Conservation (phyloP, 176 grass and related monocot species). For the Zizania latifolia region DNA sequence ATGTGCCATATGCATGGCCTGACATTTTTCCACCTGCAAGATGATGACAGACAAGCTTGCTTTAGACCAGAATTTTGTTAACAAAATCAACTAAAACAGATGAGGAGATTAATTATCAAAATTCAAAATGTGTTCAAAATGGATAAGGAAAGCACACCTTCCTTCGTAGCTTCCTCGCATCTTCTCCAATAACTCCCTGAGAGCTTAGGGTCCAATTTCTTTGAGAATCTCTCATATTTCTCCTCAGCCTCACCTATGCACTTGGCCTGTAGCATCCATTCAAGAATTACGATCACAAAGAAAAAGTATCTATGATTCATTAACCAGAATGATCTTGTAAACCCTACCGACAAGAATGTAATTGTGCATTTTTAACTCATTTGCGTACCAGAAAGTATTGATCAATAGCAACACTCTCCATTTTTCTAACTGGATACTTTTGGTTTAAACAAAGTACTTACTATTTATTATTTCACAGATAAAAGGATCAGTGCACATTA, state of each 20-base stretch:
- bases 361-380: background rate
- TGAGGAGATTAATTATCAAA: background rate
- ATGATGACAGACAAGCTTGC: background rate
- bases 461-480: background rate
- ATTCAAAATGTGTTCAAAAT: constrained; percentile 14
- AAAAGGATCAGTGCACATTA: constrained; percentile 4
- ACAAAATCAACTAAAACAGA: background rate
- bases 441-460: background rate
- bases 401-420: background rate
- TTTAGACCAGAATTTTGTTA: background rate
- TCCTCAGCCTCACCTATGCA: constrained; percentile 79
- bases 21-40: constrained; percentile 54
- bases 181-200: constrained; percentile 65
- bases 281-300: constrained; percentile 1
- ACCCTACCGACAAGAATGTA: background rate
- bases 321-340: background rate
- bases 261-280: constrained; percentile 47
- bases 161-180: constrained; percentile 88
- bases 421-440: background rate
- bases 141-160: constrained; percentile 43
- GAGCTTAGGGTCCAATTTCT: constrained; percentile 56
- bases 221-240: constrained; percentile 57
- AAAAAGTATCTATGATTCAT: background rate
- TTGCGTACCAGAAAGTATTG: too few relatives aligned
- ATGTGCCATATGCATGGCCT: constrained; percentile 64